phyloP scores from a whole-genome alignment of 176 grass and related monocot species.

The Ensete ventricosum region DNA sequence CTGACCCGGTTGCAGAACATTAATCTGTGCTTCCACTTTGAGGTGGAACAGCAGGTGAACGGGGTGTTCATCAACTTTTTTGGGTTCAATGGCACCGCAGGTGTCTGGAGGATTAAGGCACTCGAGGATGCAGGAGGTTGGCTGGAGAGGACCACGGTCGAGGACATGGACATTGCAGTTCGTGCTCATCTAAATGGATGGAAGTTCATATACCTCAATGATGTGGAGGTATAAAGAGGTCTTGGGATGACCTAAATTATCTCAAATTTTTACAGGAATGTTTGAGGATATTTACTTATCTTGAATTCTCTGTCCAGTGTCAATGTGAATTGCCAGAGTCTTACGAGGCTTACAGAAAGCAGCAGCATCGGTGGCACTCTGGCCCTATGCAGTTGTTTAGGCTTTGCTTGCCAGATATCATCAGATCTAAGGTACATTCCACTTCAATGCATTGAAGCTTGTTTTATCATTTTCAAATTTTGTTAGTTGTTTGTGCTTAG shows the following conservation, averaged over 20 bases:
- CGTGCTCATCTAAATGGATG: constrained; percentile 42
- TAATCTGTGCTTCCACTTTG: constrained; percentile 49
- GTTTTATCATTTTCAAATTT: not conserved
- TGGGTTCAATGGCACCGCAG: constrained; percentile 44
- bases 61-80: constrained; percentile 43
- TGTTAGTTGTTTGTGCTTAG: not conserved
- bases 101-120: constrained; percentile 45
- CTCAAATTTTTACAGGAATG: not conserved
- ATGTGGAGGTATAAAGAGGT: constrained; percentile 31
- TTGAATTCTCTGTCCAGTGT: constrained; percentile 22
- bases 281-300: not conserved
- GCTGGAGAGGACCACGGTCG: constrained; percentile 41
- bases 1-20: constrained; percentile 42
- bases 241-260: not conserved
- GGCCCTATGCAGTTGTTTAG: constrained; percentile 51
- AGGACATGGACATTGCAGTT: constrained; percentile 49
- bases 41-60: constrained; percentile 53
- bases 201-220: constrained; percentile 46
- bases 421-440: constrained; percentile 35
- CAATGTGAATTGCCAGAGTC: constrained; percentile 50
- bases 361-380: constrained; percentile 47
- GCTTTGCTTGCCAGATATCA: constrained; percentile 43
- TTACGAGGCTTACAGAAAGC: constrained; percentile 45
- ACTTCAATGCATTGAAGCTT: not conserved
- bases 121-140: constrained; percentile 44